Base-by-base conservation (phyloP, 495 filamentous ascomycete genomes). In the Achaetomiella virescens region DNA sequence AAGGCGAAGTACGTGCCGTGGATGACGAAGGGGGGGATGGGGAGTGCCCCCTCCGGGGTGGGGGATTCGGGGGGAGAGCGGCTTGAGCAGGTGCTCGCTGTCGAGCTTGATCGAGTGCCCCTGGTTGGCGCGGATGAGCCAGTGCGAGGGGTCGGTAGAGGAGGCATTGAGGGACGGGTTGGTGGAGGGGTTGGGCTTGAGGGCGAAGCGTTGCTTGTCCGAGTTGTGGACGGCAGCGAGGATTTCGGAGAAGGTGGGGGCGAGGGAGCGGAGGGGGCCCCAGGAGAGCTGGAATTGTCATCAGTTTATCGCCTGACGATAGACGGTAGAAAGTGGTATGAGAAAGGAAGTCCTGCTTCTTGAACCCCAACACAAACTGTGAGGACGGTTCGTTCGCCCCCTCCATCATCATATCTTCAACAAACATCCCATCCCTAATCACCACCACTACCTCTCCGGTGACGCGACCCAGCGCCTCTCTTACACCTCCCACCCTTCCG, bases 41-140 rank as follows among this genome's bases (percentile, higher is more conserved):
- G 29, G 0, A 63, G 51, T 22, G 38, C 25, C 0, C 59, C 61
- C 1, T 58, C 50, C 20, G 62, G 60, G 6, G 57, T 43, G 48
- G 12, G 8, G 21, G 5, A 82, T 78, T 0, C 58, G 77, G 2
- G 59, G 63, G 18, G 71, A 70, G 21, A 70, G 68, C 20, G 69
- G 83, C 17, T 75, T 80, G 14, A 93, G 83, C 15, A 95, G 78
- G 0, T 78, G 77, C 22, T 84, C 82, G 25, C 81, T 80, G 21
- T 86, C 83, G 41, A 98, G 71, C 45, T 75, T 76, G 67, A 91
- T 81, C 62, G 75, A 81, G 74, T 97, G 93, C 46, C 93, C 93
- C 73, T 98, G 93, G 58, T 89, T 93, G 1, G 93, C 93, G 64
- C 93, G 91, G 75, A 98, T 96, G 14, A 95, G 75, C 75, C 82